Conservation (phyloP, 1,139 yeast genomes). For the Nakaseomyces nivariensis region DNA sequence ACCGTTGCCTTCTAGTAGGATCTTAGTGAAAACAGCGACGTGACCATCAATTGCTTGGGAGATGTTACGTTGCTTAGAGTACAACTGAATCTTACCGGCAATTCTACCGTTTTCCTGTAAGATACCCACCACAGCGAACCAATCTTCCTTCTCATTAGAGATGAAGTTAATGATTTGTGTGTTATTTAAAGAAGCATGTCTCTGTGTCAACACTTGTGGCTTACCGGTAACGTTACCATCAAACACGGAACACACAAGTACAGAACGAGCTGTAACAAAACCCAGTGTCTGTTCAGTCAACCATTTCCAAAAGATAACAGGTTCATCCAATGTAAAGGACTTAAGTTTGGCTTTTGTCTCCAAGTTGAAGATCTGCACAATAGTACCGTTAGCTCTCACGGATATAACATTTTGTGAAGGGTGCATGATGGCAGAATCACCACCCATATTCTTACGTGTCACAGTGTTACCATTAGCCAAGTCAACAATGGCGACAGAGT, state of each 20-base stretch:
- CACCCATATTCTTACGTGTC: constrained; percentile 87
- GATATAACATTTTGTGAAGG: constrained; percentile 83
- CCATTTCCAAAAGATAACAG: constrained; percentile 97
- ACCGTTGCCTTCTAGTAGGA: constrained; percentile 64
- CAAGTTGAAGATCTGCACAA: constrained; percentile 87
- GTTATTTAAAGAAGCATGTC: constrained; percentile 71
- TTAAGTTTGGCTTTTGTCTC: constrained; percentile 81
- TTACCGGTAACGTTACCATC: constrained; percentile 68
- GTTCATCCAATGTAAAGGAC: constrained; percentile 77
- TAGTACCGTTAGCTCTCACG: constrained; percentile 90
- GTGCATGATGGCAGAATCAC: constrained; percentile 96
- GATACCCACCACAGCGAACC: constrained; percentile 95
- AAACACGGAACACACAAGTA: constrained; percentile 76
- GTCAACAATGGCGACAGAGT: constrained; percentile 87
- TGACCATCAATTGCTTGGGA: constrained; percentile 98
- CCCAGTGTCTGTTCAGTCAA: constrained; percentile 64
- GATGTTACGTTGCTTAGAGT: constrained; percentile 75
- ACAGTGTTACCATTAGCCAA: constrained; percentile 65
- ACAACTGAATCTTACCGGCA: constrained; percentile 93
- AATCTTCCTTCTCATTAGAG: constrained; percentile 68
- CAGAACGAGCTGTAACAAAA: constrained; percentile 65
- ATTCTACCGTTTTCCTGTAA: constrained; percentile 91
- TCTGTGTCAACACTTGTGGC: constrained; percentile 70
- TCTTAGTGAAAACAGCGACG: constrained; percentile 78
- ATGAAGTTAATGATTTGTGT: constrained; percentile 89